Conservation (phyloP, 2,329 filamentous ascomycete genomes). For the Colletotrichum sp. region DNA sequence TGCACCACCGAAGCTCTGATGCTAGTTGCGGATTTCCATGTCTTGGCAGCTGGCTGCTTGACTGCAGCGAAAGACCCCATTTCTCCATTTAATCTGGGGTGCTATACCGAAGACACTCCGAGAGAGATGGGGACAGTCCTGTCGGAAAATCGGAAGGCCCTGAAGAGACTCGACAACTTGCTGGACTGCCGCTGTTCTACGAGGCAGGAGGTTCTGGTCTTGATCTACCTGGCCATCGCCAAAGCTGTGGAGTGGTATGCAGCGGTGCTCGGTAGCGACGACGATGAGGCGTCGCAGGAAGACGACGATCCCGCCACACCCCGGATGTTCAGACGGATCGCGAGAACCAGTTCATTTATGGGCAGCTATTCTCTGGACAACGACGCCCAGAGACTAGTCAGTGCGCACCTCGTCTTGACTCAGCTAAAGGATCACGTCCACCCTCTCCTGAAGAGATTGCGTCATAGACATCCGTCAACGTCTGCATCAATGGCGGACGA, state of each 20-base stretch:
- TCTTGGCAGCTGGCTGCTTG: not conserved
- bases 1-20: not conserved
- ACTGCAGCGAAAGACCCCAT: not conserved
- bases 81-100: not conserved
- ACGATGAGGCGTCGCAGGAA: not conserved
- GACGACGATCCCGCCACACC: not conserved
- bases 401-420: not conserved
- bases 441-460: not conserved
- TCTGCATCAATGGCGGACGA: not conserved
- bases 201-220: not conserved
- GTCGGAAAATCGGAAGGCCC: not conserved
- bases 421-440: not conserved
- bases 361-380: not conserved
- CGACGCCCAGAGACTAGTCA: not conserved
- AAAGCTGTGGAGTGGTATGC: slow-evolving; percentile 1
- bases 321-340: not conserved
- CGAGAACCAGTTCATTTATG: not conserved
- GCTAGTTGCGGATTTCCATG: not conserved
- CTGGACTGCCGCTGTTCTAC: not conserved
- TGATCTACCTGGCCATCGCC: not conserved
- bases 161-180: not conserved
- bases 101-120: not conserved
- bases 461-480: not conserved
- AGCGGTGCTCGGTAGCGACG: not conserved
- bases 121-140: not conserved